phyloP scores from a whole-genome alignment of 164 flowering plant genomes.

The Berberis vulgaris region DNA sequence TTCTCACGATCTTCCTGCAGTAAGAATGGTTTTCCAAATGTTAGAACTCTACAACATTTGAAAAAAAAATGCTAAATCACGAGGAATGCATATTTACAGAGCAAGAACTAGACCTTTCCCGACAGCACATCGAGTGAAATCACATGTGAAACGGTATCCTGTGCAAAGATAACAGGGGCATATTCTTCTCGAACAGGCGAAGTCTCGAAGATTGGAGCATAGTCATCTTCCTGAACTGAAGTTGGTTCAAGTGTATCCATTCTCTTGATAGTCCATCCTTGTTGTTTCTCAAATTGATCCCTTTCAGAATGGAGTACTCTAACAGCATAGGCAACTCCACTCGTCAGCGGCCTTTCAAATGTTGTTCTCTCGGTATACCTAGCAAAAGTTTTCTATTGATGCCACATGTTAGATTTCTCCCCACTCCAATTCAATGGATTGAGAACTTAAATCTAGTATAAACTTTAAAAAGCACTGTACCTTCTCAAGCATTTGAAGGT shows the following conservation, averaged over 20 bases:
- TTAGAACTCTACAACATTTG: background rate
- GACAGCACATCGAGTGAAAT: conserved; percentile 90
- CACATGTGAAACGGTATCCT: conserved; percentile 83
- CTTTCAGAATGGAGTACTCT: conserved; percentile 83
- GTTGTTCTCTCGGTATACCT: conserved; percentile 82
- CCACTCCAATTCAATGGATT: background rate
- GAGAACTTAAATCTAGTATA: background rate
- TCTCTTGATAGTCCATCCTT: conserved; percentile 87
- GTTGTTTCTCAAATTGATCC: conserved; percentile 77
- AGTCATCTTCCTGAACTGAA: conserved; percentile 65
- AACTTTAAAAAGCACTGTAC: no score
- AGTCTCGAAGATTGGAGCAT: conserved; percentile 32
- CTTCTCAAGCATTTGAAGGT: no score
- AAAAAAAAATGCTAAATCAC: background rate
- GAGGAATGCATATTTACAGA: conserved; percentile 3
- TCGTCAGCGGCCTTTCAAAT: conserved; percentile 94
- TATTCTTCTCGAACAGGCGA: conserved; percentile 84
- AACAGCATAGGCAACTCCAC: conserved; percentile 97
- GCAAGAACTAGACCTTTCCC: conserved; percentile 51
- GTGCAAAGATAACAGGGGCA: conserved; percentile 98
- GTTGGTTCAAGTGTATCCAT: conserved; percentile 59
- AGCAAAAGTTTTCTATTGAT: conserved; percentile 64
- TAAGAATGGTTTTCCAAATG: background rate
- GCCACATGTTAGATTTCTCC: conserved; percentile 13
- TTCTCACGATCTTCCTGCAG: conserved; percentile 95